A percentile compares a stretch with the other conserved stretches of the same genome.
These are phyloP conservation scores for Maudiozyma pseudohumilis DNA, from an alignment of 805 yeast genomes.

Conservation along the genomic window DNA sequence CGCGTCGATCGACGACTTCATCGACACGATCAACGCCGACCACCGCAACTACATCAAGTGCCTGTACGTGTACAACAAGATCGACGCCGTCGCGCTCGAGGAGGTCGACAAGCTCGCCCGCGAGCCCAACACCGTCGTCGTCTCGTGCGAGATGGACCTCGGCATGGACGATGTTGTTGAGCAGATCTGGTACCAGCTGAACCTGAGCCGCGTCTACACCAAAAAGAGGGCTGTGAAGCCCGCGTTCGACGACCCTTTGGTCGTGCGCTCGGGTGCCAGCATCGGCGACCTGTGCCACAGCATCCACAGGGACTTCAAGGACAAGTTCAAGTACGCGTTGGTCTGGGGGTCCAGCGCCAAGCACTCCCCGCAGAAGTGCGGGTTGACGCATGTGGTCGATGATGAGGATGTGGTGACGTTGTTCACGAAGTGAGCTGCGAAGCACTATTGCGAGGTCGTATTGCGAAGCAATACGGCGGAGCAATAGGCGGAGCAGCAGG, in stretches of 20 bases:
- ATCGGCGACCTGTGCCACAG: slow-evolving; percentile 85
- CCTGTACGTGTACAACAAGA: slow-evolving; percentile 86
- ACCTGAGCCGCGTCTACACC: slow-evolving; percentile 72
- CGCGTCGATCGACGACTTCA: slow-evolving; percentile 84
- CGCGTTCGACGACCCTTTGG: slow-evolving; percentile 81
- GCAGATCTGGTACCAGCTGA: slow-evolving; percentile 85
- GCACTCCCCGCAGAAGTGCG: slow-evolving; percentile 95
- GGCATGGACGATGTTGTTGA: slow-evolving; percentile 84
- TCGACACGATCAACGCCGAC: slow-evolving; percentile 79
- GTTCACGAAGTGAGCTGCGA: slow-evolving; percentile 67
- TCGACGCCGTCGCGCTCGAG: slow-evolving; percentile 90
- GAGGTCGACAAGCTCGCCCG: slow-evolving; percentile 90
- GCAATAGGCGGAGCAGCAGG: too few species aligned
- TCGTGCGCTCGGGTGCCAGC: slow-evolving; percentile 69
- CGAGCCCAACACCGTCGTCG: slow-evolving; percentile 85
- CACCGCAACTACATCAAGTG: slow-evolving; percentile 87
- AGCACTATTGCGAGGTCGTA: too few species aligned
- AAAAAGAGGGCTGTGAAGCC: slow-evolving; percentile 80
- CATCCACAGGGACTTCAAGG: slow-evolving; percentile 85
- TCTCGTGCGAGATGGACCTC: slow-evolving; percentile 81
- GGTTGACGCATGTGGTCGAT: slow-evolving; percentile 67
- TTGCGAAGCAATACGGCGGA: too few species aligned
- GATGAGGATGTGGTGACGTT: slow-evolving; percentile 94
- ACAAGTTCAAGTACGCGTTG: slow-evolving; percentile 84
- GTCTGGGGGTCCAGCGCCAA: slow-evolving; percentile 96